Base-by-base conservation (phyloP, 2,329 filamentous ascomycete genomes). In the Didymella keratinophila region DNA sequence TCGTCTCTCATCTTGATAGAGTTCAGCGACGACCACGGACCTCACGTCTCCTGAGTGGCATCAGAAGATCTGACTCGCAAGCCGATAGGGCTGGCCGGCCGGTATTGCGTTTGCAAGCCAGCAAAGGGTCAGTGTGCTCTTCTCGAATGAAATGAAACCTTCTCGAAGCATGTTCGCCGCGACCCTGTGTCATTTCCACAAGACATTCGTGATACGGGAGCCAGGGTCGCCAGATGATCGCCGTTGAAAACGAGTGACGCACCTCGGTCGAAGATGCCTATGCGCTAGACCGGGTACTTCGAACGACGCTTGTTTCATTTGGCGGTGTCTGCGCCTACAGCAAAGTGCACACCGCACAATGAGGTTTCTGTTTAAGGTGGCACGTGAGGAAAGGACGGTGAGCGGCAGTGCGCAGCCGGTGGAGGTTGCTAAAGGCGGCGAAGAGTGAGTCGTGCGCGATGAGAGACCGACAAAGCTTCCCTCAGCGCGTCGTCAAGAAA, bases 271-370 rank as follows among this genome's bases (percentile, higher is more conserved):
- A 44, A 20, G 44, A 46, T 27, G 51, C 46, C 37, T 41, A 45
- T 45, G 39, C 52, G 49, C 58, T 39, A 59, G 58, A 50, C 55
- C 48, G 46, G 61, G 51, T 60, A 61, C 52, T 49, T 61, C 56
- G 60, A 61, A 71, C 70, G 64, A 66, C 61, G 62, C 58, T 64
- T 67, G 73, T 75, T 75, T 75, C 71, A 73, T 65, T 57, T 68
- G 28, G 61, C 71, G 69, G 66, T 47, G 43, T 60, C 39, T 44
- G 56, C 51, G 52, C 46, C 42, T 61, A 37, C 56, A 57, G 61
- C 58, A 60, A 60, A 10, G 30, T 36, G 41, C 43, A 49, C 47
- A 52, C 32, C 44, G 56, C 34, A 58, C 34, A 39, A 42, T 51
- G 32, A 41, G n/a, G 20, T n/a, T 34, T 34, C 32, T 12, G 32